Evolutionary conservation across 805 yeast genomes (phyloP), one percentile per base, ranked within the genome.

Genomic region (Saturnispora dispora): DNA sequence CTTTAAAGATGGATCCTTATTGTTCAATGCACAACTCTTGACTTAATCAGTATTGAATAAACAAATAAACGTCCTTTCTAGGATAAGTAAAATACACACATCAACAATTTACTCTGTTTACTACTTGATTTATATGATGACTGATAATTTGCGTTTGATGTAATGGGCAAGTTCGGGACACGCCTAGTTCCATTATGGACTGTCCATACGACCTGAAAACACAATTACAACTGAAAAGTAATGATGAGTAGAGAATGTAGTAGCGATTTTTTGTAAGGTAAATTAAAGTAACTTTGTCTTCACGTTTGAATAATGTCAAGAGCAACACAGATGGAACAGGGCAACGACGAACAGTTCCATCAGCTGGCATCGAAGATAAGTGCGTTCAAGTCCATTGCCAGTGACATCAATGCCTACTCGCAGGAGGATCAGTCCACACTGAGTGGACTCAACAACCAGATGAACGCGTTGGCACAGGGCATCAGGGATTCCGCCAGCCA

Each of bases 331-430:
- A 46, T 63, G 20, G 69, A 64, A 50, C 59, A 53, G 49, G 67
- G 83, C 73, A 85, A 85, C 66, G 85, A 85, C 61, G 69, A 70
- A 36, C 74, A 82, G 54, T 72, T 85, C 55, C 77, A 83, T 55
- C 76, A 74, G 55, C 71, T 85, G 22, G 86, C 90, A 2, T 72
- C 75, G 48, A 85, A 85, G 62, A 70, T 85, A 37, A 75, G 87
- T 1, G 73, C 82, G 1, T 76, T 85, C 57, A 75, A 86, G 53
- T 71, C 72, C 51, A 79, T 85, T 25, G 84, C 88, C 48, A 77
- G 77, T 55, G 91, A 85, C 53, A 82, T 85, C 36, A 79, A 83
- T 57, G 67, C 70, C 50, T 83, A 81, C 57, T 85, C 91, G 1
- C 71, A 74, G 18, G 81, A 80, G 49, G 82, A 78, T 54, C 63